Percentiles rank a stretch among this genome's conserved stretches.
Evolutionary conservation across 768 basidiomycete species (phyloP).

Genomic region (Boletus rubropictus): DNA sequence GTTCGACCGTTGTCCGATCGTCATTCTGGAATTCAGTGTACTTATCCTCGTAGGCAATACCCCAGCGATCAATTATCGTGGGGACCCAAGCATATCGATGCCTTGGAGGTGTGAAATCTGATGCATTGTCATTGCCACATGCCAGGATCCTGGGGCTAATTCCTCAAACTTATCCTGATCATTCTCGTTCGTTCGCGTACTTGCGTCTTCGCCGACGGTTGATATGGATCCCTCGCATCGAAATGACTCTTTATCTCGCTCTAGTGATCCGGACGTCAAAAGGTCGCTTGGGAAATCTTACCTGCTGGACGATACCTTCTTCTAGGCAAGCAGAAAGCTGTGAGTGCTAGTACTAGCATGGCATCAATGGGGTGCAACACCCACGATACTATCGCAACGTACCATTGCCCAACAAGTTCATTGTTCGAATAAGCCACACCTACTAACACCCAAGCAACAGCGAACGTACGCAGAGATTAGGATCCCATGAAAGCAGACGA

Average conservation of each 20-base stretch:
- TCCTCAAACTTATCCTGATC: background rate
- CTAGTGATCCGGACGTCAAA: background rate
- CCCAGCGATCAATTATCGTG: background rate
- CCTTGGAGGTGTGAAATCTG: background rate
- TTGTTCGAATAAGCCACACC: background rate
- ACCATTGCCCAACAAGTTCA: background rate
- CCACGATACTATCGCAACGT: too few relatives aligned
- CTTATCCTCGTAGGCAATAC: background rate
- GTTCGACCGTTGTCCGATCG: conserved; percentile 7
- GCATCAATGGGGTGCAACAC: background rate
- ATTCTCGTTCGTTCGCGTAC: background rate
- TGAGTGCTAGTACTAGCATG: too few relatives aligned
- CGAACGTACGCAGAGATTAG: too few relatives aligned
- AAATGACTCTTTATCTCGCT: background rate
- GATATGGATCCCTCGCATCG: background rate
- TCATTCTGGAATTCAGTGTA: conserved; percentile 3
- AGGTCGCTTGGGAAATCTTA: background rate
- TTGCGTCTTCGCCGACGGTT: background rate
- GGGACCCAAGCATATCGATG: background rate
- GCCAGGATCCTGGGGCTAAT: background rate
- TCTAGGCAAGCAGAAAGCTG: background rate
- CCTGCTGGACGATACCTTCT: background rate
- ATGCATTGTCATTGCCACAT: background rate
- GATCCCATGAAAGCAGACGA: too few relatives aligned
- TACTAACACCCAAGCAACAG: background rate